Evolutionary conservation across 108 stramenopile species (phyloP).

Genomic region (Nitzschia sp.): DNA sequence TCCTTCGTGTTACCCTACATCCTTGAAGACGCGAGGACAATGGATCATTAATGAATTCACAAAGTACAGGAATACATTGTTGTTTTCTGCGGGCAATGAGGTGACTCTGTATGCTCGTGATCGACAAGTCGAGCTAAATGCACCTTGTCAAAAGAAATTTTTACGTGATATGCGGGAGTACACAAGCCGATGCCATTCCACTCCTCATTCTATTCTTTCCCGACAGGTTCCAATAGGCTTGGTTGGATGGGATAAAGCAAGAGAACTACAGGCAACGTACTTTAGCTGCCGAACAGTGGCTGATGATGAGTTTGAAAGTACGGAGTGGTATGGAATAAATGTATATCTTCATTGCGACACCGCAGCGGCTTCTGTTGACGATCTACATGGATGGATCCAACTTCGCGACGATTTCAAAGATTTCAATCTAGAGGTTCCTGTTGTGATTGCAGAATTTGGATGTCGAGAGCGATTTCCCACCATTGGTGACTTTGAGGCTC

Average conservation of each 20-base stretch:
- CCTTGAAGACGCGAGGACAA: slow-evolving; percentile 43
- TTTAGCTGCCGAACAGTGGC: slow-evolving; percentile 41
- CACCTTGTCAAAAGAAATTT: slow-evolving; percentile 51
- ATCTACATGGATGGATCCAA: slow-evolving; percentile 23
- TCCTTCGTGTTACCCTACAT: slow-evolving; percentile 41
- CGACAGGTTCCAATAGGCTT: slow-evolving; percentile 45
- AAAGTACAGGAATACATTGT: slow-evolving; percentile 41
- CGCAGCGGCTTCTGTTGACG: slow-evolving; percentile 1
- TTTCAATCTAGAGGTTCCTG: slow-evolving; percentile 29
- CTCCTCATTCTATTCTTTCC: slow-evolving; percentile 11
- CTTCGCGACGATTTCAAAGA: slow-evolving; percentile 10
- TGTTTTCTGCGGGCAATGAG: slow-evolving; percentile 53
- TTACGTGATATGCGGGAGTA: slow-evolving; percentile 46
- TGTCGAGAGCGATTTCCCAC: slow-evolving; percentile 42
- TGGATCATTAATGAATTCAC: slow-evolving; percentile 42
- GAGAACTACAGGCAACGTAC: slow-evolving; percentile 22
- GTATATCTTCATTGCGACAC: slow-evolving; percentile 41
- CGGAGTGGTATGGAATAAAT: slow-evolving; percentile 54
- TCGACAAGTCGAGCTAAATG: slow-evolving; percentile 27
- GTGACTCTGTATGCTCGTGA: slow-evolving; percentile 31
- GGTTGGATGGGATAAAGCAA: slow-evolving; percentile 25
- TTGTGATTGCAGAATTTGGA: slow-evolving; percentile 50
- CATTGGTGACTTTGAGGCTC: slow-evolving; percentile 40
- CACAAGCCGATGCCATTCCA: slow-evolving; percentile 16
- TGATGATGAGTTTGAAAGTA: slow-evolving; percentile 34